Base-by-base conservation (phyloP, 768 basidiomycete genomes). In the Tricholoma sp. region DNA sequence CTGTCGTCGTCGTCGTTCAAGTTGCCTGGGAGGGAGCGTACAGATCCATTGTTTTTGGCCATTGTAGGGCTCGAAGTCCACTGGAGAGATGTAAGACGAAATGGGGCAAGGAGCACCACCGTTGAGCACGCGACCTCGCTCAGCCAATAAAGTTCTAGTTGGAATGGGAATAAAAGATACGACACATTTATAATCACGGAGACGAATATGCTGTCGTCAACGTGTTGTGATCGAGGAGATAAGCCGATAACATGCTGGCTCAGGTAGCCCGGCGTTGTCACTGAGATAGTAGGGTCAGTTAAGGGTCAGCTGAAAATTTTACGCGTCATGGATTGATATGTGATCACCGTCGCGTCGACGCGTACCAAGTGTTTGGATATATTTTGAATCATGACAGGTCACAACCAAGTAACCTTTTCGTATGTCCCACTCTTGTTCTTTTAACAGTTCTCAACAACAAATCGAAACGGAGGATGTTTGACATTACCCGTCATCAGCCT, bases 1-100 rank as follows among this genome's bases (percentile, higher is more conserved):
- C 74, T 77, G 71, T 88, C 85, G 66, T 89, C 87, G 53, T 83
- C 82, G 64, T 84, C 75, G 37, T 64, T n/a, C n/a, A n/a, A n/a
- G n/a, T n/a, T 57, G 39, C 64, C 66, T 18, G 63, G 63, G 31
- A 67, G 20, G 6, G 61, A 61, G 24, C 58, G 57, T n/a, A 53
- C 58, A 41, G 57, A 52, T 31, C n/a, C 15, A 50, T 57, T 51
- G 12, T 44, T 52, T 17, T 56, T 53, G 33, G n/a, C 55, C 63
- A 62, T 66, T 50, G 12, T 4, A 6, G 4, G 15, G 2, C n/a
- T n/a, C 8, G 47, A 13, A 32, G 7, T 6, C 3, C 31, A n/a
- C n/a, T 12, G 47, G 44, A 28, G 13, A 28, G 12, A 45, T 45
- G 6, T 45, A 17, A 2, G 18, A 29, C 13, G 24, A 12, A 12